These are phyloP conservation scores for Yamadazyma olivae DNA, from an alignment of 805 yeast species.

Conservation along the genomic window DNA sequence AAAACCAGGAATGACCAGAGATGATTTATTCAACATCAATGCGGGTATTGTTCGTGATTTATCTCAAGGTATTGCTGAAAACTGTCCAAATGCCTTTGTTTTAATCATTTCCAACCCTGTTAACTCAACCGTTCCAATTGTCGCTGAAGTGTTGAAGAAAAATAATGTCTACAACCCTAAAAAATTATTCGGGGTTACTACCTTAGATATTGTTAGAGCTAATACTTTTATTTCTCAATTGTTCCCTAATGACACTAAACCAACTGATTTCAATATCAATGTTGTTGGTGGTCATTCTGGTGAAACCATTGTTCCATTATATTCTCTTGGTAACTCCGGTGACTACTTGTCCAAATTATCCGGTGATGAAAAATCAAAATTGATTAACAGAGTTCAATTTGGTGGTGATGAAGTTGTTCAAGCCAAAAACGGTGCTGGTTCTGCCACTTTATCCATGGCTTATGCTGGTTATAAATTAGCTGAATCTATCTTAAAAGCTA, in stretches of 20 bases:
- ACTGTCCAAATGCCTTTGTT: conserved; percentile 72
- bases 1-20: conserved; percentile 94
- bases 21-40: conserved; percentile 79
- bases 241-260: conserved; percentile 38
- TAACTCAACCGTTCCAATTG: conserved; percentile 88
- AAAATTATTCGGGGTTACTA: conserved; percentile 83
- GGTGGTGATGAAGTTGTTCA: conserved; percentile 90
- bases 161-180: conserved; percentile 66
- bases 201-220: conserved; percentile 84
- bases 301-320: conserved; percentile 86
- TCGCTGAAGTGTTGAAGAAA: conserved; percentile 72
- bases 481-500: conserved; percentile 59
- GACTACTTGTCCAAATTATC: conserved; percentile 39
- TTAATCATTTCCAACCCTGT: conserved; percentile 91
- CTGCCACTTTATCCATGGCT: conserved; percentile 85
- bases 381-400: conserved; percentile 87
- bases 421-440: conserved; percentile 82
- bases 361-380: conserved; percentile 61
- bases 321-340: conserved; percentile 45
- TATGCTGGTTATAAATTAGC: conserved; percentile 80
- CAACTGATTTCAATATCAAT: conserved; percentile 58
- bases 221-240: conserved; percentile 71
- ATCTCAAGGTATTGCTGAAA: conserved; percentile 70
- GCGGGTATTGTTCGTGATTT: conserved; percentile 75
- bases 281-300: conserved; percentile 97